These are phyloP conservation scores for Orbilia oligospora DNA, from an alignment of 2,329 filamentous ascomycete genomes.

Conservation along the genomic window DNA sequence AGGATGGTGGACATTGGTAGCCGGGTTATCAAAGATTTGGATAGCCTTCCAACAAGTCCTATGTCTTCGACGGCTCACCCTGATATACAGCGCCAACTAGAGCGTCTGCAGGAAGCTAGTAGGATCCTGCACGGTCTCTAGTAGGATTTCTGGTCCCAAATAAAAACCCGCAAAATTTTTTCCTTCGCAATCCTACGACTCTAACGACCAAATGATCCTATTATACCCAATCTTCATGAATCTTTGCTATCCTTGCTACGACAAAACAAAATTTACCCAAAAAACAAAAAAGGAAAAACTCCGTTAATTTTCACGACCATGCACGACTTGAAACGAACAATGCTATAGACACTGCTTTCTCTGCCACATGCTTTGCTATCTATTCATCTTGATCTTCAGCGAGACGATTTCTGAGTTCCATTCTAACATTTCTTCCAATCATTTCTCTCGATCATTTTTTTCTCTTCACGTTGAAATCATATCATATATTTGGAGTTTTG, in stretches of 20 bases:
- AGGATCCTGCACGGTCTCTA: conserved; percentile 48
- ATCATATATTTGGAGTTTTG: conserved; percentile 24
- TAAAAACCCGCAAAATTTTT: neutral
- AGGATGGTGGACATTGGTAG: conserved; percentile 35
- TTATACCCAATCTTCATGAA: conserved; percentile 37
- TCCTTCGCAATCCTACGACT: conserved; percentile 24
- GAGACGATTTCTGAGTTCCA: conserved; percentile 4
- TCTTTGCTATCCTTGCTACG: conserved; percentile 7
- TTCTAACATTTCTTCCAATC: conserved; percentile 24
- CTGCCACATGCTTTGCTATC: conserved; percentile 14
- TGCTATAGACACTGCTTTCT: conserved; percentile 44
- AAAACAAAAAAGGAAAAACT: conserved; percentile 7
- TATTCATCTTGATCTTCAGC: conserved; percentile 21
- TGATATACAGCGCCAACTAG: conserved; percentile 45
- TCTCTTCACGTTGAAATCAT: conserved; percentile 10
- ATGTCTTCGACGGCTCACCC: conserved; percentile 30
- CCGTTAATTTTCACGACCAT: conserved; percentile 39
- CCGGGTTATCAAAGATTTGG: conserved; percentile 36
- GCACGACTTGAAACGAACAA: conserved; percentile 22
- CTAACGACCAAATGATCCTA: conserved; percentile 25
- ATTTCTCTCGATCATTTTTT: conserved; percentile 5
- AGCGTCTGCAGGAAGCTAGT: conserved; percentile 41
- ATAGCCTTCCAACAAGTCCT: conserved; percentile 51
- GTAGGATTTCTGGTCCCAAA: neutral
- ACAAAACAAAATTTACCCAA: neutral